Conservation (phyloP, 2,329 filamentous ascomycete species). For the Colletotrichum liaoningense region DNA sequence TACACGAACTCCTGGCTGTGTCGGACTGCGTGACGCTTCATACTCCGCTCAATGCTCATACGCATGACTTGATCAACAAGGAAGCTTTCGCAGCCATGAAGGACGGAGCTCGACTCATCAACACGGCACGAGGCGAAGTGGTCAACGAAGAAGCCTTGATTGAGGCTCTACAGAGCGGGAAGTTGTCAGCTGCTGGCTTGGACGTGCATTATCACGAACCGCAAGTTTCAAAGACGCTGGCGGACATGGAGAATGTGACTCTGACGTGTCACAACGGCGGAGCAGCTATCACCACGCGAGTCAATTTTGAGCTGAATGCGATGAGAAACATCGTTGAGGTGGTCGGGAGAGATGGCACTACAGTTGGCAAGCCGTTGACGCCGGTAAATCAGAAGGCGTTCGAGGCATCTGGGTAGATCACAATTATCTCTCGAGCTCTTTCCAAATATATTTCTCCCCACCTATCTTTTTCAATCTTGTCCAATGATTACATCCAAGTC, state of each 20-base stretch:
- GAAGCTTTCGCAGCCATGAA: conserved; percentile 58
- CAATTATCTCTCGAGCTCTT: not conserved
- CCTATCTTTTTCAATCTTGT: not conserved
- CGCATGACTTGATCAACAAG: conserved; percentile 40
- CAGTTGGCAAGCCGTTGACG: conserved; percentile 36
- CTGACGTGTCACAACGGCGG: conserved; percentile 52
- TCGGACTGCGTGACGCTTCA: conserved; percentile 49
- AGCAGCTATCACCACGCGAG: conserved; percentile 49
- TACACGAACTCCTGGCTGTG: conserved; percentile 41
- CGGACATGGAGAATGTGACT: conserved; percentile 52
- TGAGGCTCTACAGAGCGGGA: conserved; percentile 57
- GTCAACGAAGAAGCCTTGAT: conserved; percentile 63
- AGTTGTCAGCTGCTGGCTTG: conserved; percentile 58
- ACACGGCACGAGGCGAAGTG: conserved; percentile 63
- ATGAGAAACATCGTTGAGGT: conserved; percentile 49
- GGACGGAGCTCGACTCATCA: conserved; percentile 58
- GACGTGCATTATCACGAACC: conserved; percentile 68
- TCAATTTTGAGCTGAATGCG: conserved; percentile 52
- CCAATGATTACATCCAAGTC: not conserved
- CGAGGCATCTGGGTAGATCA: not conserved
- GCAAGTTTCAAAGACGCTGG: conserved; percentile 51
- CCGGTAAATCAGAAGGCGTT: conserved; percentile 34
- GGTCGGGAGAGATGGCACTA: conserved; percentile 38
- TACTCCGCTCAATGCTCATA: conserved; percentile 44
- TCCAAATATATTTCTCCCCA: not conserved